Percentiles rank a stretch among this genome's conserved stretches.
Evolutionary conservation across 306 rosid species (phyloP).

Genomic region (Quercus alba): DNA sequence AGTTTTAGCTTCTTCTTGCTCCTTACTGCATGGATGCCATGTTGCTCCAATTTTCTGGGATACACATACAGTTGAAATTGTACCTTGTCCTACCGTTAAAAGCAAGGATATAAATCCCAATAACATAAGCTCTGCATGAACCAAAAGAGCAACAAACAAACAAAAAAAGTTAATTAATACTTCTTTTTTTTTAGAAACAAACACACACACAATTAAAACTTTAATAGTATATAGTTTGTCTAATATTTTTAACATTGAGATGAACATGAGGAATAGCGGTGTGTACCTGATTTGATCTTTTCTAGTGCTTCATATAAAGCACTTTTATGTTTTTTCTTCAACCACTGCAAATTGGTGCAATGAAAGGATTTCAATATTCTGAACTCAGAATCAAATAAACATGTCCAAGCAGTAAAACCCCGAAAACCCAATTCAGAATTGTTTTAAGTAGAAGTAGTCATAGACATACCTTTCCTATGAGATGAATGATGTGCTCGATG

Average conservation of each 20-base stretch:
- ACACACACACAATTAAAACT: not conserved
- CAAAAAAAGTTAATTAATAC: not conserved
- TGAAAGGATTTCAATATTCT: not conserved
- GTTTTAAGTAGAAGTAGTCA: not conserved
- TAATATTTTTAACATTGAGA: too few relatives aligned
- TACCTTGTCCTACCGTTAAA: conserved; percentile 67
- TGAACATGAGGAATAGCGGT: not conserved
- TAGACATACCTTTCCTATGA: conserved; percentile 51
- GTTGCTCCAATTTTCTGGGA: conserved; percentile 45
- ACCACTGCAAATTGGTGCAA: conserved; percentile 47
- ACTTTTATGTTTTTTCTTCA: conserved; percentile 74
- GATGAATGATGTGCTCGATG: conserved; percentile 74
- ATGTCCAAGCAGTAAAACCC: not conserved
- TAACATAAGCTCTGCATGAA: conserved; percentile 73
- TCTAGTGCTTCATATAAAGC: conserved; percentile 63
- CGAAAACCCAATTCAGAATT: not conserved
- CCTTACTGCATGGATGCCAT: conserved; percentile 66
- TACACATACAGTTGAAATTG: conserved; percentile 61
- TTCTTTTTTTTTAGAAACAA: too few relatives aligned
- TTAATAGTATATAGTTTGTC: not conserved
- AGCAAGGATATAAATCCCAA: conserved; percentile 85
- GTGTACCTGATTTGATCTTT: conserved; percentile 82
- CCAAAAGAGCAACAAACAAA: not conserved
- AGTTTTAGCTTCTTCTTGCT: not conserved
- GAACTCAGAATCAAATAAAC: not conserved